These are phyloP conservation scores for Phytophthora megakarya DNA, from an alignment of 352 stramenopile species.

Conservation along the genomic window DNA sequence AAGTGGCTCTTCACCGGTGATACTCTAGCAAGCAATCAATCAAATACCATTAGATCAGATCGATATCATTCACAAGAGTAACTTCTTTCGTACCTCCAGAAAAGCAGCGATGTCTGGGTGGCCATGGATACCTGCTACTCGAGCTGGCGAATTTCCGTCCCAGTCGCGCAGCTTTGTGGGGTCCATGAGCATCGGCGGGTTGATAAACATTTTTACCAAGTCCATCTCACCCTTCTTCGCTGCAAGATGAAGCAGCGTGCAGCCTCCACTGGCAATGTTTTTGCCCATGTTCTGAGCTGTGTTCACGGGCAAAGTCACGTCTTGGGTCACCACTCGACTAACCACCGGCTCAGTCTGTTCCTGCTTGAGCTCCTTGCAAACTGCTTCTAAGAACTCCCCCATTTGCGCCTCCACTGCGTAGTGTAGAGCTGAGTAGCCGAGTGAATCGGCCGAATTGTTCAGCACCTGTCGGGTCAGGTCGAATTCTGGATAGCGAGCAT, in stretches of 20 bases:
- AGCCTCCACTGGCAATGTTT: constrained; percentile 74
- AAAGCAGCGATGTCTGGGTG: constrained; percentile 43
- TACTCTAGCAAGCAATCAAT: constrained; percentile 5
- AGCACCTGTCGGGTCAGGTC: constrained; percentile 66
- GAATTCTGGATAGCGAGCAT: constrained; percentile 39
- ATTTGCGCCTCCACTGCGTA: constrained; percentile 83
- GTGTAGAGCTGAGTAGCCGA: constrained; percentile 73
- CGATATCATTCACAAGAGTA: background rate
- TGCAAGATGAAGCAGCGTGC: constrained; percentile 73
- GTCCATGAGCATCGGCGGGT: constrained; percentile 37
- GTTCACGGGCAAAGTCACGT: constrained; percentile 70
- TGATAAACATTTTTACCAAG: constrained; percentile 54
- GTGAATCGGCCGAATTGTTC: constrained; percentile 70
- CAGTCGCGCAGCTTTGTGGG: constrained; percentile 46
- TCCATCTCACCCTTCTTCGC: constrained; percentile 60
- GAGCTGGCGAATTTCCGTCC: constrained; percentile 60
- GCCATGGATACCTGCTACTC: constrained; percentile 55
- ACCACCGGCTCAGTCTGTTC: constrained; percentile 22
- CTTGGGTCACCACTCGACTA: constrained; percentile 48
- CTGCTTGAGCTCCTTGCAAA: constrained; percentile 37
- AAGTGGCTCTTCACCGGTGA: constrained; percentile 27
- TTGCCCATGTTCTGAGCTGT: constrained; percentile 66
- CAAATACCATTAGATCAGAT: constrained; percentile 2
- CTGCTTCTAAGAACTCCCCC: constrained; percentile 43
- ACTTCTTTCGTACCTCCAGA: constrained; percentile 34